Evolutionary conservation across 306 rosid genomes (phyloP).

Genomic region (Rubus idaeus): DNA sequence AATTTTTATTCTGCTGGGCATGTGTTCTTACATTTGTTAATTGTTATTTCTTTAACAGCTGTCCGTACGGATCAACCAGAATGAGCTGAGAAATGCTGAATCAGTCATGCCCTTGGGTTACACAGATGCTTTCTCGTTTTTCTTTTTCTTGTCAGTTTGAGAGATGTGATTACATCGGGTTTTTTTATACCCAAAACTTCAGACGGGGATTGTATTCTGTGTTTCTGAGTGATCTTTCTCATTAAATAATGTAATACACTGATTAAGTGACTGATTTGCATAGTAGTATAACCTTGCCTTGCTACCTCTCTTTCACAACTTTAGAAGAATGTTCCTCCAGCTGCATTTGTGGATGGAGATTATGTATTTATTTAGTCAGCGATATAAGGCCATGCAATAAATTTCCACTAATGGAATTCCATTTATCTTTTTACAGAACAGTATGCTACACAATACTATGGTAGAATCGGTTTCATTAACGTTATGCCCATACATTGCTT

Average conservation of each 20-base stretch:
- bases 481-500: too few species aligned
- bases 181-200: background rate
- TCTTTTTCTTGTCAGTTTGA: conserved; percentile 1
- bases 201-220: background rate
- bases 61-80: conserved; percentile 49
- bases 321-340: background rate
- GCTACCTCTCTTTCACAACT: background rate
- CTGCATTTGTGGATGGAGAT: background rate
- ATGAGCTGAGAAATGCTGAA: conserved; percentile 23
- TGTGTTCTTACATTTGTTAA: background rate
- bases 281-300: background rate
- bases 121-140: background rate
- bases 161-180: conserved; percentile 5
- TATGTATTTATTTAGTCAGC: background rate
- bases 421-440: too few species aligned
- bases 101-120: background rate
- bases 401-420: background rate
- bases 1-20: background rate
- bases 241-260: conserved; percentile 14
- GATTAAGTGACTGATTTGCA: background rate
- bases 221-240: conserved; percentile 5
- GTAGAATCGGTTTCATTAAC: background rate
- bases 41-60: conserved; percentile 36
- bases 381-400: background rate
- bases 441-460: too few species aligned